Base-by-base conservation (phyloP, 306 rosid species). In the Dalbergia cultrata region DNA sequence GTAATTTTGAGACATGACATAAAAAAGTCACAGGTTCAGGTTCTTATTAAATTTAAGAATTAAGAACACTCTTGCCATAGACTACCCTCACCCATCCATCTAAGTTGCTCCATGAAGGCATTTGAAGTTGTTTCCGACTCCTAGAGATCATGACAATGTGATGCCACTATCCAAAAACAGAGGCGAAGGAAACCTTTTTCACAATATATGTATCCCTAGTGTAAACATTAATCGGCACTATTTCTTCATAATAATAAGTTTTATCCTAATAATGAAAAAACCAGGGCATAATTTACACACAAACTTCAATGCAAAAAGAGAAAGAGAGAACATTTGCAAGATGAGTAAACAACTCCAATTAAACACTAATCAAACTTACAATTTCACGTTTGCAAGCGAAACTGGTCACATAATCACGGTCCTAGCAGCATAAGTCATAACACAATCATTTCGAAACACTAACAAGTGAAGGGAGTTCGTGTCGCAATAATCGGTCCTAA, bases 91-190 rank as follows among this genome's bases (percentile, higher is more conserved):
- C 41, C 41, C 6, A 37, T 8, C 41, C 31, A 26, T 26, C 31
- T 37, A 37, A 37, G 41, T 5, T 37, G 41, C 41, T 7, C 41
- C 41, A 37, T 37, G 41, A 7, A 37, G 41, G 41, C 41, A 7
- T 37, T 37, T n/a, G 41, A 5, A 37, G 7, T 37, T 37, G 7
- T 37, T 37, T 8, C 41, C 41, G 41, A 37, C 1, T 44, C 63
- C 18, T 4, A 77, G 64, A 37, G 19, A 53, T 52, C 31, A 65
- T 18, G 37, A 54, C n/a, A 6, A 19, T 3, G 43, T 7, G 44
- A n/a, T 26, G 31, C 31, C 31, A 26, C 80, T 12, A 12, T 58
- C 59, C 70, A 78, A 35, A 65, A 66, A 19, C 9, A 66, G 71
- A 39, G 13, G 69, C 3, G 31, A 65, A 76, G 62, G 18, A 35